Conservation (phyloP, 2,329 filamentous ascomycete genomes). For the Escovopsis weberi region DNA sequence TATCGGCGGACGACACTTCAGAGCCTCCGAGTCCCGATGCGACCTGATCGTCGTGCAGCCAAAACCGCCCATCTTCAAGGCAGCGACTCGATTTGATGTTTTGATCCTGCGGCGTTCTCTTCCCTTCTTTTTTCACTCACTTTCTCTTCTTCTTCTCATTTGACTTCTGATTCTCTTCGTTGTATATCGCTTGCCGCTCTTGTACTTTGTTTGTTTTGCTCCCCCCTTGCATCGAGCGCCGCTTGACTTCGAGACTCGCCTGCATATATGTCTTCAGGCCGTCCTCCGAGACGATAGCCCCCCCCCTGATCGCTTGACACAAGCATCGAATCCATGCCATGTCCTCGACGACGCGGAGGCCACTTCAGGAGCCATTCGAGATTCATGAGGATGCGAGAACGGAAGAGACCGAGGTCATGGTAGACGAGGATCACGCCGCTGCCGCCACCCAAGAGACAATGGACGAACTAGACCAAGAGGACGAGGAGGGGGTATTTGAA, state of each 20-base stretch:
- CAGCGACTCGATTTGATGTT: no score
- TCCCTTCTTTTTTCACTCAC: background rate
- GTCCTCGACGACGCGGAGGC: slow-evolving; percentile 7
- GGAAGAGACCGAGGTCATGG: slow-evolving; percentile 36
- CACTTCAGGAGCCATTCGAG: slow-evolving; percentile 25
- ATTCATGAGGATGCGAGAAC: slow-evolving; percentile 37
- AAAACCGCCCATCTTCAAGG: no score
- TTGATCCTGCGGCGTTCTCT: background rate
- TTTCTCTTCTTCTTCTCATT: no score
- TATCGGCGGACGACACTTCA: no score
- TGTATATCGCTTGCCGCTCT: no score
- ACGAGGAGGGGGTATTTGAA: slow-evolving; percentile 15
- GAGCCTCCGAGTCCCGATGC: background rate
- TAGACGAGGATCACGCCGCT: slow-evolving; percentile 23
- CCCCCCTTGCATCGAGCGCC: no score
- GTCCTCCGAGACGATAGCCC: background rate
- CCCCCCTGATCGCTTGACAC: background rate
- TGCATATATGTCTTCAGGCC: no score
- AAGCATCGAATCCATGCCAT: background rate
- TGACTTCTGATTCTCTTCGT: no score
- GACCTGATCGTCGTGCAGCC: background rate
- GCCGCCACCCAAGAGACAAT: slow-evolving; percentile 10
- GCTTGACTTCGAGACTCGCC: background rate
- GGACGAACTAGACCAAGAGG: slow-evolving; percentile 13
- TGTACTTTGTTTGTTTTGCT: no score